phyloP scores from a whole-genome alignment of 2,329 filamentous ascomycete species.

The Xylaria sp. region DNA sequence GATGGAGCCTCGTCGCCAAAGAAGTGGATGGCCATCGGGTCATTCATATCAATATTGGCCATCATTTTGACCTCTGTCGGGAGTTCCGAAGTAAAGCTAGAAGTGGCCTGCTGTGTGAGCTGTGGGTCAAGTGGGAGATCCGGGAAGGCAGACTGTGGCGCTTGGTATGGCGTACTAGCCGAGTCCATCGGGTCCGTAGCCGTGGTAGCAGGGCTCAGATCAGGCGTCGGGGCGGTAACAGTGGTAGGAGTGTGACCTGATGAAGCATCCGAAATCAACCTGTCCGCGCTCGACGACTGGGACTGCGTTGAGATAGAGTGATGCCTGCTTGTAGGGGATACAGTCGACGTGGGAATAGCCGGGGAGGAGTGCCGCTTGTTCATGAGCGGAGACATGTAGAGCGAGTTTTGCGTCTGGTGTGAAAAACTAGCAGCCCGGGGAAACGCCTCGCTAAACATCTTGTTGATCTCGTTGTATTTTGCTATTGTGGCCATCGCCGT shows the following conservation, averaged over 20 bases:
- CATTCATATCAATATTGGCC: conserved; percentile 49
- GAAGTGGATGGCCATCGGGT: conserved; percentile 47
- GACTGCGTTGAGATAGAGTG: conserved; percentile 40
- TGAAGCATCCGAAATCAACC: conserved; percentile 34
- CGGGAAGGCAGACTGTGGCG: conserved; percentile 44
- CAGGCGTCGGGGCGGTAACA: conserved; percentile 43
- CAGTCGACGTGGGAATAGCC: conserved; percentile 32
- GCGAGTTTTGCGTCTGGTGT: conserved; percentile 46
- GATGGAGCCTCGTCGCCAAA: conserved; percentile 42
- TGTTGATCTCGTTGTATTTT: conserved; percentile 60
- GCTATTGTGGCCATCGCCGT: conserved; percentile 58
- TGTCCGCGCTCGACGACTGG: conserved; percentile 31
- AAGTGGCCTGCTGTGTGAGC: conserved; percentile 45
- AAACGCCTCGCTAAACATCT: conserved; percentile 60
- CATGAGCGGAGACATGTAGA: conserved; percentile 46
- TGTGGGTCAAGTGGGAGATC: conserved; percentile 45
- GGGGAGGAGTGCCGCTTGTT: conserved; percentile 38
- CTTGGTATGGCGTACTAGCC: conserved; percentile 43
- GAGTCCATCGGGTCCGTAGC: conserved; percentile 40
- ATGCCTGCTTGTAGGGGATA: conserved; percentile 36
- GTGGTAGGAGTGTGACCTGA: conserved; percentile 33
- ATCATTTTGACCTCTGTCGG: conserved; percentile 58
- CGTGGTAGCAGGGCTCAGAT: conserved; percentile 44
- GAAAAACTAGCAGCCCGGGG: conserved; percentile 52
- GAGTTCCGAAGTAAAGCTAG: conserved; percentile 57